Conservation (phyloP, 163 green algal species). For the Chlorella variabilis region DNA sequence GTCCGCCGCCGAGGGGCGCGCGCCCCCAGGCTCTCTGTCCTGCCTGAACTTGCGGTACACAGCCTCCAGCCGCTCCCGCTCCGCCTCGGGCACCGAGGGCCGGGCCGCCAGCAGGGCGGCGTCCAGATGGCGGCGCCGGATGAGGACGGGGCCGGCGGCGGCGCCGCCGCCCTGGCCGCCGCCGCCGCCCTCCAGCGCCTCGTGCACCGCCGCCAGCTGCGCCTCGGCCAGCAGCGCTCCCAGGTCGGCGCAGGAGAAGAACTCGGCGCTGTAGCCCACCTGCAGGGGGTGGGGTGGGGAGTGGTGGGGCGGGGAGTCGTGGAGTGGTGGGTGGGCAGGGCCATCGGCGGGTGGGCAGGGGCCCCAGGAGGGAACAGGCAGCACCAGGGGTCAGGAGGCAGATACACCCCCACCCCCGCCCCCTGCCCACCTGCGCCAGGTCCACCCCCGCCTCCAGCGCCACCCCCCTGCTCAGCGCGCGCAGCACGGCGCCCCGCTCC, state of each 20-base stretch:
- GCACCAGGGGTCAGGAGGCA: too few relatives aligned
- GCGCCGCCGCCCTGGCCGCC: neutral
- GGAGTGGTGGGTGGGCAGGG: neutral
- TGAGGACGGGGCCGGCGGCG: neutral
- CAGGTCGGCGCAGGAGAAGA: slow-evolving; percentile 84
- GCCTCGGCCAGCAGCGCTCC: slow-evolving; percentile 83
- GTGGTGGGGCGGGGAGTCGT: neutral
- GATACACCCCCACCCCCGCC: too few relatives aligned
- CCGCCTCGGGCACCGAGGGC: slow-evolving; percentile 63
- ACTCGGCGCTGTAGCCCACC: slow-evolving; percentile 44
- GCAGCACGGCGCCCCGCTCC: slow-evolving; percentile 70
- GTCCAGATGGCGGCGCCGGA: slow-evolving; percentile 60
- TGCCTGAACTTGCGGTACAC: slow-evolving; percentile 64
- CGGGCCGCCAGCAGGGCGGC: slow-evolving; percentile 56
- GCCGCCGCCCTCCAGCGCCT: slow-evolving; percentile 58
- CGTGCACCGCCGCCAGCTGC: slow-evolving; percentile 84
- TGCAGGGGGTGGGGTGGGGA: neutral
- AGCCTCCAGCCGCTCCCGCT: slow-evolving; percentile 57
- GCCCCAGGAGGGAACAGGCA: neutral
- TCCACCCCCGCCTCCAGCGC: slow-evolving; percentile 61
- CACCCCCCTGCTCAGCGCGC: slow-evolving; percentile 60
- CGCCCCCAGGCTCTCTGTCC: slow-evolving; percentile 43
- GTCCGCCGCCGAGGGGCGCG: slow-evolving; percentile 2
- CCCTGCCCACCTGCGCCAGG: slow-evolving; percentile 40
- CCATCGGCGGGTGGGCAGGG: neutral